These are phyloP conservation scores for Phytopythium vexans DNA, from an alignment of 352 stramenopile species.

Conservation along the genomic window DNA sequence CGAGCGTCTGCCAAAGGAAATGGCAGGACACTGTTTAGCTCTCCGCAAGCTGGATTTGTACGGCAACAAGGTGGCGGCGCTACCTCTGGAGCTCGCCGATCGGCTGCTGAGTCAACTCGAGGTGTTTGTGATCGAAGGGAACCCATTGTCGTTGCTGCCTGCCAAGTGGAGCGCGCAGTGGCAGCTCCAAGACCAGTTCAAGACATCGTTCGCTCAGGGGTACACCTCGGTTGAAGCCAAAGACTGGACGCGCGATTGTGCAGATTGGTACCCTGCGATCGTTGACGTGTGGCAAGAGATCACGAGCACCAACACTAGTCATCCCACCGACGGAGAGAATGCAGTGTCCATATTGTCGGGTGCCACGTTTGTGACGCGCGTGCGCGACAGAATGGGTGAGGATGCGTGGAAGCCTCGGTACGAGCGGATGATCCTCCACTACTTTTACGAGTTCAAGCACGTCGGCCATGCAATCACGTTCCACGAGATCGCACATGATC, in stretches of 20 bases:
- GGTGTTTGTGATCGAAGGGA: constrained; percentile 49
- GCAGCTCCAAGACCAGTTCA: constrained; percentile 51
- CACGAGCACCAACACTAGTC: background rate
- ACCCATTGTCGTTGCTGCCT: constrained; percentile 48
- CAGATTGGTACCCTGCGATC: constrained; percentile 49
- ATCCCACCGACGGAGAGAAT: background rate
- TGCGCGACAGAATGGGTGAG: constrained; percentile 26
- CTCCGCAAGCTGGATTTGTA: constrained; percentile 65
- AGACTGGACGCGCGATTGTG: constrained; percentile 45
- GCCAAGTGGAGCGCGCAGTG: constrained; percentile 67
- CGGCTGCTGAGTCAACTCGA: constrained; percentile 50
- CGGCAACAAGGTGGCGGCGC: constrained; percentile 46
- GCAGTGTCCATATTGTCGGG: constrained; percentile 10
- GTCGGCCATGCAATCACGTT: constrained; percentile 44
- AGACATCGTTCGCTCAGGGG: constrained; percentile 39
- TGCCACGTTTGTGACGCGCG: constrained; percentile 41
- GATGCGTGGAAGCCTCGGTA: constrained; percentile 48
- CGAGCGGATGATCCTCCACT: constrained; percentile 48
- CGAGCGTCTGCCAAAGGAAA: constrained; percentile 36
- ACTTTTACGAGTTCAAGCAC: constrained; percentile 77
- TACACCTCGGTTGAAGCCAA: constrained; percentile 51
- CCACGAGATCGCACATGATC: constrained; percentile 14
- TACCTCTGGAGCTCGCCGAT: constrained; percentile 51
- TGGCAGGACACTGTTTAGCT: constrained; percentile 16
- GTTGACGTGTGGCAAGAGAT: constrained; percentile 43